These are phyloP conservation scores for Phytophthora megakarya DNA, from an alignment of 352 stramenopile species.

Conservation along the genomic window DNA sequence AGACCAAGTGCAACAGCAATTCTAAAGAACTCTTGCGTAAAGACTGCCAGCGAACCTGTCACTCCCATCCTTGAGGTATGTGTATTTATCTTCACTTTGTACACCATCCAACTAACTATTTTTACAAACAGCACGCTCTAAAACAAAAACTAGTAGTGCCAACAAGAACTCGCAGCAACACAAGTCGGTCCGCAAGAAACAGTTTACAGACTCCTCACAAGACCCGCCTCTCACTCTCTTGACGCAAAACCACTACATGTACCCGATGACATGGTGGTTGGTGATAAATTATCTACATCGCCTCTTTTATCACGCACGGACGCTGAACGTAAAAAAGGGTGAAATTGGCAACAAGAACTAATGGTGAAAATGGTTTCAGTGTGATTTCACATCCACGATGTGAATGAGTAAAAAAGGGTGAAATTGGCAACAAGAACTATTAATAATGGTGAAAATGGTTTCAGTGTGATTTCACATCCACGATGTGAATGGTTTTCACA, in stretches of 20 bases:
- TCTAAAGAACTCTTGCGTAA: constrained; percentile 32
- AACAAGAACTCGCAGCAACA: constrained; percentile 32
- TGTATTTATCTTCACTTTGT: not conserved
- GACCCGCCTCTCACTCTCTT: constrained; percentile 10
- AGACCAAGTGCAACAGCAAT: constrained; percentile 53
- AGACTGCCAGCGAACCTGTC: constrained; percentile 14
- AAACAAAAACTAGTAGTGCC: constrained; percentile 36
- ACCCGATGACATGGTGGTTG: too few relatives aligned
- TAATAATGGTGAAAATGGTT: too few relatives aligned
- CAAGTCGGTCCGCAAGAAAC: constrained; percentile 32
- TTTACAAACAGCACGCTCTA: constrained; percentile 24
- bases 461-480: too few relatives aligned
- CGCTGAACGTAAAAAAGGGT: too few relatives aligned
- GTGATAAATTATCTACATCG: too few relatives aligned
- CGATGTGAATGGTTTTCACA: too few relatives aligned
- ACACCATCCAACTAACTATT: not conserved
- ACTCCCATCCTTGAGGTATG: constrained; percentile 40
- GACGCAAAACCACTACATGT: not conserved
- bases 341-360: too few relatives aligned
- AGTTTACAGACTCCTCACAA: constrained; percentile 38
- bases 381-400: too few relatives aligned
- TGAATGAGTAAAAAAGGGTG: too few relatives aligned
- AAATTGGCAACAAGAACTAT: too few relatives aligned
- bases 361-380: too few relatives aligned
- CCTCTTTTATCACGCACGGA: too few relatives aligned